Conservation (phyloP, 106 monocot genomes). For the Allium cepa region DNA sequence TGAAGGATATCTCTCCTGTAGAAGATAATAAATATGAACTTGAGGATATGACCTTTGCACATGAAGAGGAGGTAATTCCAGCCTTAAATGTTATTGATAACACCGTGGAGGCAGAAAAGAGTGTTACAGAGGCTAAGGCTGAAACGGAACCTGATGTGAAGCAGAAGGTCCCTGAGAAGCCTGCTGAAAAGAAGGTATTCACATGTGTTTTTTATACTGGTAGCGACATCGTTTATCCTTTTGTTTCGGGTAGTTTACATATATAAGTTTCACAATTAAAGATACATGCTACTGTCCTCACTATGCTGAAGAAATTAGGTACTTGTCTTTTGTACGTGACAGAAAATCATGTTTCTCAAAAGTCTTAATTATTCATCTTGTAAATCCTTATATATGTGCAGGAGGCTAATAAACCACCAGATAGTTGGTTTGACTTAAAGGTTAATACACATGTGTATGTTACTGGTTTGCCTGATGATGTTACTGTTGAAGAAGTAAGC, state of each 20-base stretch:
- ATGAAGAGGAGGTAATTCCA: constrained; percentile 74
- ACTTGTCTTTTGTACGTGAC: too few species aligned
- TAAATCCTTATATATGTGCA: constrained; percentile 13
- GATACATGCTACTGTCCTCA: too few species aligned
- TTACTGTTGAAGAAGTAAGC: constrained; percentile 89
- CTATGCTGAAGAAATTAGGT: too few species aligned
- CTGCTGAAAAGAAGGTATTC: constrained; percentile 79
- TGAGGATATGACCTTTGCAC: constrained; percentile 78
- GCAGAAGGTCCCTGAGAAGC: constrained; percentile 60
- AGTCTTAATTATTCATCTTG: too few species aligned
- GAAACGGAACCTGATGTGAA: constrained; percentile 37
- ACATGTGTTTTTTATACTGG: not conserved
- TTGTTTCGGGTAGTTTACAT: too few species aligned
- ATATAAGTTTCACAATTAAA: too few species aligned
- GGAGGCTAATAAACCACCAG: constrained; percentile 95
- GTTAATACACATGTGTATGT: constrained; percentile 95
- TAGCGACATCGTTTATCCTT: too few species aligned
- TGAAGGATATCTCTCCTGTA: constrained; percentile 31
- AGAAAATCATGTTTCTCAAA: too few species aligned
- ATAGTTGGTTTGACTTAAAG: constrained; percentile 96
- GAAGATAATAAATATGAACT: constrained; percentile 35
- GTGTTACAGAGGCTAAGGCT: constrained; percentile 13
- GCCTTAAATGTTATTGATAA: constrained; percentile 19
- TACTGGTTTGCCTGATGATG: constrained; percentile 92
- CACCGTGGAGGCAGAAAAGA: constrained; percentile 27